Evolutionary conservation across 345 rosid species (phyloP), one percentile per base, ranked within the genome.

Genomic region (Aquilaria malaccensis): DNA sequence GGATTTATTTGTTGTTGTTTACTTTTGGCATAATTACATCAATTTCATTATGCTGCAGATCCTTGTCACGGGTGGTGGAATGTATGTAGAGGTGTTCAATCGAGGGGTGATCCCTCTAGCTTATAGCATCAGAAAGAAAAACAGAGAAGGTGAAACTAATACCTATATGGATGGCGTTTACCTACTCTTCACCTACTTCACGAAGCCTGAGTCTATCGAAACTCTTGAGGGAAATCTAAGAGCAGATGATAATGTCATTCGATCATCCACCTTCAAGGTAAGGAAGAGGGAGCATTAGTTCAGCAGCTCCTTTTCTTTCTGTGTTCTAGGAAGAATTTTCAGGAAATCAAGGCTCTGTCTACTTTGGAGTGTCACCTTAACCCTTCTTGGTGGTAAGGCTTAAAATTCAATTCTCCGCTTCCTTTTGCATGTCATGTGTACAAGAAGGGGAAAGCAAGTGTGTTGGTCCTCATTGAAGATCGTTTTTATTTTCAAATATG

Each of bases 21-120:
- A 15, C 5, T 13, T 15, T 30, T 32, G 33, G 22, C 22, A 22
- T 22, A 22, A 22, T 22, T 22, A 22, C 22, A 22, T 22, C 22
- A 22, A 22, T 22, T 22, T 22, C 22, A 22, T 50, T 6, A 11
- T 67, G 7, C 55, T 61, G 68, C 80, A 94, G 99, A 64, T 94
- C 77, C 97, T 94, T 63, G 92, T 94, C 61, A 95, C 97, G n/a
- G 97, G 92, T 4, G 99, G 99, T 7, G 97, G 96, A 66, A 94
- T 90, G 99, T 90, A 90, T 22, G 81, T 88, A 1, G 99, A 94
- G 76, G 95, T 90, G 33, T 90, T 89, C 78, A 90, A 94, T 78
- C 83, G 97, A 82, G 99, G 99, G 37, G 95, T 88, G 41, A 79
- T 94, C 71, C 97, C 97, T 43, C 68, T 94, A 61, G 87, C 96